A percentile compares a stretch with the other conserved stretches of the same genome.
Conservation (phyloP, 1,139 yeast species). For the Trichomonascaceae sp. region DNA sequence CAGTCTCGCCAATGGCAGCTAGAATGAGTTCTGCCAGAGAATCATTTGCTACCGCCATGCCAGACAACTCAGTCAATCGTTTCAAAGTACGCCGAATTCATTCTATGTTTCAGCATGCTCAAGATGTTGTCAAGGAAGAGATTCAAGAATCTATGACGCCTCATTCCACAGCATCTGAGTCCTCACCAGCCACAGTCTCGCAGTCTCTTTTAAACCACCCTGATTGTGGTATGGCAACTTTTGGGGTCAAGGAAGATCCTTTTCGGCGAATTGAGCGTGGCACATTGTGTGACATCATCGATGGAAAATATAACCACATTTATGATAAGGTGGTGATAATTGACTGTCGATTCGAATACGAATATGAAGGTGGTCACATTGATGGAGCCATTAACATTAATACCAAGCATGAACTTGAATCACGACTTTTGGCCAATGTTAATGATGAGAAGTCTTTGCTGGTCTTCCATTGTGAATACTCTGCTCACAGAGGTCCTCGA, state of each 20-base stretch:
- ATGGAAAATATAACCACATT: conserved; percentile 46
- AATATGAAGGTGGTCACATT: conserved; percentile 88
- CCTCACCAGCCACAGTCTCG: conserved; percentile 11
- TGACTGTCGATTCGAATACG: conserved; percentile 92
- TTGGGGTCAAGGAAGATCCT: conserved; percentile 49
- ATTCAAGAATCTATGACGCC: conserved; percentile 11
- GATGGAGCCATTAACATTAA: conserved; percentile 74
- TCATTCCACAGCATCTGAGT: conserved; percentile 9
- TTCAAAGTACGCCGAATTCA: conserved; percentile 53
- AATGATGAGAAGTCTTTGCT: conserved; percentile 35
- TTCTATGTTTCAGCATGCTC: conserved; percentile 52
- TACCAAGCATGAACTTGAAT: conserved; percentile 61
- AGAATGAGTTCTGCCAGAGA: conserved; percentile 10
- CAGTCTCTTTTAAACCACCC: conserved; percentile 17
- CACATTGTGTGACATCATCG: conserved; percentile 58
- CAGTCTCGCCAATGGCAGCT: conserved; percentile 5
- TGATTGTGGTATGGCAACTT: conserved; percentile 26
- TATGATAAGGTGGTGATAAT: conserved; percentile 61
- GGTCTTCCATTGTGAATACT: conserved; percentile 91
- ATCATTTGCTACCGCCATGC: conserved; percentile 17
- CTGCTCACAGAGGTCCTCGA: conserved; percentile 86
- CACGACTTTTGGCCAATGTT: conserved; percentile 26
- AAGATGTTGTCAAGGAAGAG: conserved; percentile 33
- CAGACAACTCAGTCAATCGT: conserved; percentile 10
- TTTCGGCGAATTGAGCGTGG: conserved; percentile 68